These are phyloP conservation scores for Rhododendron vialii DNA, from an alignment of 148 eudicot species.

Conservation along the genomic window DNA sequence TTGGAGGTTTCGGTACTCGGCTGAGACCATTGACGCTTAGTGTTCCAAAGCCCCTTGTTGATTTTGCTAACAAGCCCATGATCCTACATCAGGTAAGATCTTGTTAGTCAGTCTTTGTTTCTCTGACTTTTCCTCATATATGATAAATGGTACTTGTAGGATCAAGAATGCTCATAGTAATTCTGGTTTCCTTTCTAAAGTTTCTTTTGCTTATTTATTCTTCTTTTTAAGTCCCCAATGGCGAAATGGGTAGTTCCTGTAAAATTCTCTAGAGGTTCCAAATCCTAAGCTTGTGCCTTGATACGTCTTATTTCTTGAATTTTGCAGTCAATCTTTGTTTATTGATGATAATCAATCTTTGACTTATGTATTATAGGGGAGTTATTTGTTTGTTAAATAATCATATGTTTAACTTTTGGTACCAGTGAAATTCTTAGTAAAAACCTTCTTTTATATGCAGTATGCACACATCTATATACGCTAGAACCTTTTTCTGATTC, in stretches of 20 bases:
- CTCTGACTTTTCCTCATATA: not conserved
- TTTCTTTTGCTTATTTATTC: not conserved
- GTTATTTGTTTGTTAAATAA: not conserved
- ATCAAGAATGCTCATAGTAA: not conserved
- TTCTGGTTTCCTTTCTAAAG: not conserved
- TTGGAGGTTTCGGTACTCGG: conserved; percentile 96
- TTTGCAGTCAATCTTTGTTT: not conserved
- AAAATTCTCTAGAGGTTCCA: not conserved
- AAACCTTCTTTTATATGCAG: not conserved
- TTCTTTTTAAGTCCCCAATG: not conserved
- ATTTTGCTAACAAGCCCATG: conserved; percentile 98
- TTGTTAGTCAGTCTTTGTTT: not conserved
- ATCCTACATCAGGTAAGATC: conserved; percentile 84
- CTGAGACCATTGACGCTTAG: conserved; percentile 93
- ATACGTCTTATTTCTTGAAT: not conserved
- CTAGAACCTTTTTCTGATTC: not conserved
- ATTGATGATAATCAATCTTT: not conserved
- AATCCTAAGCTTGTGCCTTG: not conserved
- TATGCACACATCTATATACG: not conserved
- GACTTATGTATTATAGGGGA: no score
- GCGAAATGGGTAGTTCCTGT: not conserved
- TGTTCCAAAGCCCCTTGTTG: conserved; percentile 91
- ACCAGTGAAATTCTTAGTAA: not conserved
- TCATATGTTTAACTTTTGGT: not conserved
- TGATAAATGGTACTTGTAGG: not conserved